Conservation (phyloP, 148 eudicot genomes). For the Diospyros kaki region DNA sequence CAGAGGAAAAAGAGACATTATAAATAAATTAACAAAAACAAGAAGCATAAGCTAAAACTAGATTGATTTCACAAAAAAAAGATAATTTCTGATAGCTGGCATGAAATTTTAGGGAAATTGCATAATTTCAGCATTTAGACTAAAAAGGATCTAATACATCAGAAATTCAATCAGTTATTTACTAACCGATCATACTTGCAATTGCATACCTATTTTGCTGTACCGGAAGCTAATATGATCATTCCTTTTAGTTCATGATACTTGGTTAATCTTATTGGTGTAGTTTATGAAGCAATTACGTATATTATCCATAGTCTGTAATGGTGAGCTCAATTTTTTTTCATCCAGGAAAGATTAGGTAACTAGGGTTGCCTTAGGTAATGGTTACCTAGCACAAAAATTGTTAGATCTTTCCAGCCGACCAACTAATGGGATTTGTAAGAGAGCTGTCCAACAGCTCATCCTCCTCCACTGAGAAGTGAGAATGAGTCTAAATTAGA, state of each 20-base stretch:
- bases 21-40: neutral
- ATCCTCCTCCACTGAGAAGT: no score
- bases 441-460: no score
- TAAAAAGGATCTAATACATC: neutral
- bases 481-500: no score
- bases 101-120: neutral
- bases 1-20: constrained; percentile 2
- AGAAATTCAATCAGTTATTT: neutral
- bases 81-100: neutral
- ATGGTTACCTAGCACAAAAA: no score
- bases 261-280: neutral
- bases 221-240: neutral
- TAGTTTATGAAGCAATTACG: neutral
- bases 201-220: neutral
- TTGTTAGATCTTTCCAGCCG: no score
- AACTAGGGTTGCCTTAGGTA: no score
- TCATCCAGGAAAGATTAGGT: no score
- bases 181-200: neutral
- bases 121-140: neutral
- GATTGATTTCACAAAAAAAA: constrained; percentile 7
- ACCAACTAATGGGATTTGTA: no score
- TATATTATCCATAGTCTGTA: neutral
- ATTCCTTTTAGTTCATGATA: neutral
- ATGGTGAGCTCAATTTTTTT: neutral
- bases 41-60: neutral